Base-by-base conservation (phyloP, 495 filamentous ascomycete species). In the Xylaria palmicola region DNA sequence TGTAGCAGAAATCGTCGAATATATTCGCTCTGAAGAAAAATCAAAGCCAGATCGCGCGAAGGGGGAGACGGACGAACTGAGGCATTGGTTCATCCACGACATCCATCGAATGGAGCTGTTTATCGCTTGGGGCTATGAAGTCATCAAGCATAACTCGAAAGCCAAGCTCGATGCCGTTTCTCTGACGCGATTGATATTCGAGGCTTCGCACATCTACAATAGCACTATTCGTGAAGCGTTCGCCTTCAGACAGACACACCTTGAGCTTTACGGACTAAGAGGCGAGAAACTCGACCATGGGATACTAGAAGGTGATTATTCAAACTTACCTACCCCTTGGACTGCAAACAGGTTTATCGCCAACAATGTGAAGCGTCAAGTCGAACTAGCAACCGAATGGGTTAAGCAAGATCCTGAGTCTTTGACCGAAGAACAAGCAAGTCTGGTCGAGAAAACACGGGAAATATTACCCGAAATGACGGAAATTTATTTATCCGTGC, bases 21-120 rank as follows among this genome's bases (percentile, higher is more conserved):
- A 76, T 53, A 86, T 93, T 71, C 84, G 85, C 64, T 85, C 90
- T 47, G 80, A 86, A 29, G 85, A 86, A 65, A 92, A 89, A 72
- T 86, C 85, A 1, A 79, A 84, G 30, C 78, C 82, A 2, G 77
- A 81, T 49, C 67, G 72, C 0, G 82, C 81, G n/a, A 71, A 77
- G 10, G 84, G 83, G 5, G 86, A 92, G 66, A 81, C 83, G 15
- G 91, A 96, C 65, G 77, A 79, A 6, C 83, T 95, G 9, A 83
- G 91, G 3, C 87, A 89, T 54, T 97, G 87, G 88, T 93, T 97
- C 65, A 77, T 91, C 56, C 83, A 85, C 62, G 90, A 93, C 66
- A 83, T 92, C 26, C 84, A 82, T 72, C 82, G 81, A 29, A 79
- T 95, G 64, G 87, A 93, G 52, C 80, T 88, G 62, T 83, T 93